A percentile compares a stretch with the other conserved stretches of the same genome.
Evolutionary conservation across 2,329 filamentous ascomycete genomes (phyloP).

Genomic region (Massarina eburnea): DNA sequence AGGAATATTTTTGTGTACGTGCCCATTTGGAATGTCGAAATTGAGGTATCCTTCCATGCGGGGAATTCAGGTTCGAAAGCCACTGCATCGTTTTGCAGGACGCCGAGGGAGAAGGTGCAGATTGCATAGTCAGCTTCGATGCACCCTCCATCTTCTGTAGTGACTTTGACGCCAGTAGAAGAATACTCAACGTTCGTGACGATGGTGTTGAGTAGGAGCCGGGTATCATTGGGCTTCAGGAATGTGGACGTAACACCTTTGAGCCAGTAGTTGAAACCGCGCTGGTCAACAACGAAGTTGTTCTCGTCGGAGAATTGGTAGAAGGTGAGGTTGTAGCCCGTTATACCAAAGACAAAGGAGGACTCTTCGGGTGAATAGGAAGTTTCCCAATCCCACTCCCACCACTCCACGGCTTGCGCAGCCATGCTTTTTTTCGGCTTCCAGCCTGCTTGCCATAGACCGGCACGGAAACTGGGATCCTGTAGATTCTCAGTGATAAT

Average conservation of each 20-base stretch:
- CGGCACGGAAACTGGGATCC: constrained; percentile 62
- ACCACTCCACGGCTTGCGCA: constrained; percentile 65
- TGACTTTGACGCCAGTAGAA: constrained; percentile 55
- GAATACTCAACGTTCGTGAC: constrained; percentile 59
- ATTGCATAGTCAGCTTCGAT: constrained; percentile 64
- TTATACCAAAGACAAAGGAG: constrained; percentile 58
- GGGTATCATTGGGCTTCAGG: constrained; percentile 56
- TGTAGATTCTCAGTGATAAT: constrained; percentile 63
- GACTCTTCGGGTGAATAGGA: constrained; percentile 59
- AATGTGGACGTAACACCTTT: constrained; percentile 61
- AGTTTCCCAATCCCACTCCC: constrained; percentile 60
- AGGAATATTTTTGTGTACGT: constrained; percentile 75
- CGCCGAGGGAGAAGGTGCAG: constrained; percentile 68
- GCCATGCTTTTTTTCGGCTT: constrained; percentile 59
- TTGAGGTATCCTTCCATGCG: constrained; percentile 64
- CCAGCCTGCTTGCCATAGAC: constrained; percentile 63
- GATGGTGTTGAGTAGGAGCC: constrained; percentile 60
- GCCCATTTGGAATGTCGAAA: constrained; percentile 67
- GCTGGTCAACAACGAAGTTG: constrained; percentile 62
- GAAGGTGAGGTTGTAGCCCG: constrained; percentile 63
- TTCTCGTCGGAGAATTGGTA: constrained; percentile 64
- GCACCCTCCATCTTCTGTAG: constrained; percentile 57
- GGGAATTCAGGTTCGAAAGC: constrained; percentile 62
- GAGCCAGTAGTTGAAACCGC: constrained; percentile 63
- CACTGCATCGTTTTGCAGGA: constrained; percentile 64